phyloP scores from a whole-genome alignment of 805 yeast genomes.

The Ogataea zsoltii region DNA sequence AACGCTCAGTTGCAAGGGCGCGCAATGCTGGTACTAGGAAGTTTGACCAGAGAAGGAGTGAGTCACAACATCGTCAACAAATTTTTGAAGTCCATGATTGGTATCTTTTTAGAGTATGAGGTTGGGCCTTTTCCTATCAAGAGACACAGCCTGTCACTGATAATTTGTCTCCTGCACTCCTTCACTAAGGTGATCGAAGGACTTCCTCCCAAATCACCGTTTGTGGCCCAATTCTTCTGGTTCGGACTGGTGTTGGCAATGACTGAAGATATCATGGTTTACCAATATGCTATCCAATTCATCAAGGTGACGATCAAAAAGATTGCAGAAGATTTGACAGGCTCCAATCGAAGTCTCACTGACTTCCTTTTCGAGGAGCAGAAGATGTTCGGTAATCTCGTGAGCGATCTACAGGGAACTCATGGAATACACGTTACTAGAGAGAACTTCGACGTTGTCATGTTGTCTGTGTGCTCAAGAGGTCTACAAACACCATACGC shows the following conservation, averaged over 20 bases:
- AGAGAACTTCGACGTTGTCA: constrained; percentile 51
- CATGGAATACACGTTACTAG: constrained; percentile 41
- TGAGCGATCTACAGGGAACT: constrained; percentile 44
- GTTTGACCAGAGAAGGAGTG: constrained; percentile 62
- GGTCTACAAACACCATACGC: constrained; percentile 63
- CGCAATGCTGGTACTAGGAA: constrained; percentile 69
- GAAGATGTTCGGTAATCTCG: constrained; percentile 40
- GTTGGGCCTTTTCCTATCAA: constrained; percentile 15
- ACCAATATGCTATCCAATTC: constrained; percentile 36
- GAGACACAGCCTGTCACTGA: constrained; percentile 27
- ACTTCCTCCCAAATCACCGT: constrained; percentile 43
- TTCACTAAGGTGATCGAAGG: constrained; percentile 51
- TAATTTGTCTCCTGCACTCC: constrained; percentile 44
- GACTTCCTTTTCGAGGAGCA: constrained; percentile 34
- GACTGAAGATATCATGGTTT: constrained; percentile 29
- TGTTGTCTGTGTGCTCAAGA: constrained; percentile 49
- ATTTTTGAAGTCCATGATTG: constrained; percentile 27
- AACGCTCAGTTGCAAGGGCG: constrained; percentile 64
- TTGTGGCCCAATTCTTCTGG: constrained; percentile 55
- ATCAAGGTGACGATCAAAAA: constrained; percentile 38
- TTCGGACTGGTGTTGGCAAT: constrained; percentile 29
- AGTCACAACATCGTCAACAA: constrained; percentile 48
- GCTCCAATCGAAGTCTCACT: constrained; percentile 30
- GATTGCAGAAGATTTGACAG: constrained; percentile 33
- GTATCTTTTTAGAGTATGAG: constrained; percentile 29